Conservation (phyloP, 257 asterid genomes). For the Primulina huaijiensis region DNA sequence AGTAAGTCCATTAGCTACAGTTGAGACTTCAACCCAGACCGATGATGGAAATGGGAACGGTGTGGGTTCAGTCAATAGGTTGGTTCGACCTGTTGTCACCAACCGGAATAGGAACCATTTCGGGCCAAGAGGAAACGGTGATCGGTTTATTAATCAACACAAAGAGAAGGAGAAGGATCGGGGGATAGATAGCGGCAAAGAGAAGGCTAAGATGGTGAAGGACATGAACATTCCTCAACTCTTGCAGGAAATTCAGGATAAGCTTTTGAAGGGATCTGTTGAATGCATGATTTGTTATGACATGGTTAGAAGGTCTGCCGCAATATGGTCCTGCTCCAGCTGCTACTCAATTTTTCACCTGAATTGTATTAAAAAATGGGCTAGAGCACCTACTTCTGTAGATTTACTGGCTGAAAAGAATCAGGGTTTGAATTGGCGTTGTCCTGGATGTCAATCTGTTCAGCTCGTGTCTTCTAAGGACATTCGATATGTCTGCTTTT, state of each 20-base stretch:
- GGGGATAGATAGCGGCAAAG: slow-evolving; percentile 34
- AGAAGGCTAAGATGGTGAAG: slow-evolving; percentile 27
- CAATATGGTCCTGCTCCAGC: slow-evolving; percentile 92
- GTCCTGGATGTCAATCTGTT: slow-evolving; percentile 98
- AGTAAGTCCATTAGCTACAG: slow-evolving; percentile 29
- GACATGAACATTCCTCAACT: slow-evolving; percentile 69
- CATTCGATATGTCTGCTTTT: slow-evolving; percentile 77
- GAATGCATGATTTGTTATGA: slow-evolving; percentile 99
- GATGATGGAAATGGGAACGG: slow-evolving; percentile 27
- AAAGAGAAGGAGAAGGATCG: slow-evolving; percentile 48
- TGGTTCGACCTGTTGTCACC: slow-evolving; percentile 27
- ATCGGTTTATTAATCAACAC: slow-evolving; percentile 34
- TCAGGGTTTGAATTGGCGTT: slow-evolving; percentile 91
- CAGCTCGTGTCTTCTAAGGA: slow-evolving; percentile 83
- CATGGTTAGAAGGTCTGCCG: slow-evolving; percentile 88
- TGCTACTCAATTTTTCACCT: slow-evolving; percentile 92
- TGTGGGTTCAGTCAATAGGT: slow-evolving; percentile 31
- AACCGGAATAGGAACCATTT: slow-evolving; percentile 31
- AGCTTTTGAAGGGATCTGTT: slow-evolving; percentile 68
- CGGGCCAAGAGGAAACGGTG: slow-evolving; percentile 35
- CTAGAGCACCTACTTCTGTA: slow-evolving; percentile 91
- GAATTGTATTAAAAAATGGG: slow-evolving; percentile 91
- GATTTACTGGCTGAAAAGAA: slow-evolving; percentile 79
- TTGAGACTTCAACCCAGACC: slow-evolving; percentile 26
- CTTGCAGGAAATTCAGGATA: slow-evolving; percentile 94